phyloP scores from a whole-genome alignment of 129 eudicot genomes.

The Flaveria robusta region DNA sequence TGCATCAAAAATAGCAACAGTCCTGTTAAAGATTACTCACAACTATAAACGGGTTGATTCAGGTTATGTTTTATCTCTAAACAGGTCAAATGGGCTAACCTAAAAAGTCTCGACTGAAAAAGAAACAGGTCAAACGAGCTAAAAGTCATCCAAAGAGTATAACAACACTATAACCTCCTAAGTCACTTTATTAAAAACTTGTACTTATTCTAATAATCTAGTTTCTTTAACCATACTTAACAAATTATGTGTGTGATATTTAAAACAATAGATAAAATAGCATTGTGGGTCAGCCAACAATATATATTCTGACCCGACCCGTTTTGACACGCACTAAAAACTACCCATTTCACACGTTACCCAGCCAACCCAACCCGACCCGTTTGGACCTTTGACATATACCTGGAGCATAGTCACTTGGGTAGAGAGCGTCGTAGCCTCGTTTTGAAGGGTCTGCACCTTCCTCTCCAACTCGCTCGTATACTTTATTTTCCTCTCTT shows the following conservation, averaged over 20 bases:
- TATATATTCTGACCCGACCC: not conserved
- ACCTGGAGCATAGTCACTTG: slow-evolving; percentile 89
- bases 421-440: slow-evolving; percentile 85
- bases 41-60: not conserved
- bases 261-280: no score
- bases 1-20: slow-evolving; percentile 36
- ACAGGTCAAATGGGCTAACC: not conserved
- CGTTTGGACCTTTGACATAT: not conserved
- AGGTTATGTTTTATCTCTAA: slow-evolving; percentile 3
- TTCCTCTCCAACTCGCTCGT: slow-evolving; percentile 87
- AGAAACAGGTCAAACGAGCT: not conserved
- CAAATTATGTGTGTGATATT: not conserved
- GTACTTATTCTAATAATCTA: not conserved
- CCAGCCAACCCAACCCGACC: not conserved
- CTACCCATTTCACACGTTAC: not conserved
- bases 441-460: slow-evolving; percentile 92
- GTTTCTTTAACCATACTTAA: not conserved
- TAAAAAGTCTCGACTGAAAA: not conserved
- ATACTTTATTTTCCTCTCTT: slow-evolving; percentile 75
- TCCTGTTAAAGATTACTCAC: not conserved
- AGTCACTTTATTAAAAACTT: no score
- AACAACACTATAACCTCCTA: no score
- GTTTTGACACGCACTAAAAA: not conserved
- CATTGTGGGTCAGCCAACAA: not conserved
- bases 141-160: not conserved